These are phyloP conservation scores for Geranium brycei DNA, from an alignment of 345 rosid species.

Conservation along the genomic window DNA sequence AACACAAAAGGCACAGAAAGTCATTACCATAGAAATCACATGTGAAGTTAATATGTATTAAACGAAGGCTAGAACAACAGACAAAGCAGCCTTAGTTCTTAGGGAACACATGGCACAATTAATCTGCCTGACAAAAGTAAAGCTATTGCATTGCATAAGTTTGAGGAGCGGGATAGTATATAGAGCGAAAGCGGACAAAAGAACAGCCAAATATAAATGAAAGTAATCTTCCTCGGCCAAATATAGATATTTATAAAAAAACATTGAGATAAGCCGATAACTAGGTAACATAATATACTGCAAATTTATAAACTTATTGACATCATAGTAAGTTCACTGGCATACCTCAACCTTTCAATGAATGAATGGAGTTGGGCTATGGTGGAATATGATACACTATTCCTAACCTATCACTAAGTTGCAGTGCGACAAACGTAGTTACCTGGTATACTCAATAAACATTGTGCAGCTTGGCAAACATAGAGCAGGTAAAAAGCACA, in stretches of 20 bases:
- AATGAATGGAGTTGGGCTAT: neutral
- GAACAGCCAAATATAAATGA: neutral
- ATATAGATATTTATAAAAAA: no score
- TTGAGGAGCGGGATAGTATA: neutral
- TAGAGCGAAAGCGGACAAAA: neutral
- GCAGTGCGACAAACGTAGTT: neutral
- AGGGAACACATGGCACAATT: neutral
- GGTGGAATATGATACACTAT: neutral
- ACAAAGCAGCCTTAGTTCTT: neutral
- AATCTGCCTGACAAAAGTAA: neutral
- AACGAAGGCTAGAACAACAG: neutral
- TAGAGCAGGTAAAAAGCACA: neutral
- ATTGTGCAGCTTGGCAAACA: no score
- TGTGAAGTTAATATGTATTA: neutral
- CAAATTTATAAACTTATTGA: neutral
- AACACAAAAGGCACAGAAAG: slow-evolving; percentile 4
- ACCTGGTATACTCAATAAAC: neutral
- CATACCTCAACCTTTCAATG: neutral
- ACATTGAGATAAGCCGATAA: neutral
- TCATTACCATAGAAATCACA: neutral
- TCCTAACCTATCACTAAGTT: neutral
- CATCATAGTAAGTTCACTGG: neutral
- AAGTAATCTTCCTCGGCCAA: no score
- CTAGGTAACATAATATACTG: neutral
- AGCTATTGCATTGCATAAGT: neutral